Evolutionary conservation across 495 filamentous ascomycete genomes (phyloP).

Genomic region (Penicillium parvum): DNA sequence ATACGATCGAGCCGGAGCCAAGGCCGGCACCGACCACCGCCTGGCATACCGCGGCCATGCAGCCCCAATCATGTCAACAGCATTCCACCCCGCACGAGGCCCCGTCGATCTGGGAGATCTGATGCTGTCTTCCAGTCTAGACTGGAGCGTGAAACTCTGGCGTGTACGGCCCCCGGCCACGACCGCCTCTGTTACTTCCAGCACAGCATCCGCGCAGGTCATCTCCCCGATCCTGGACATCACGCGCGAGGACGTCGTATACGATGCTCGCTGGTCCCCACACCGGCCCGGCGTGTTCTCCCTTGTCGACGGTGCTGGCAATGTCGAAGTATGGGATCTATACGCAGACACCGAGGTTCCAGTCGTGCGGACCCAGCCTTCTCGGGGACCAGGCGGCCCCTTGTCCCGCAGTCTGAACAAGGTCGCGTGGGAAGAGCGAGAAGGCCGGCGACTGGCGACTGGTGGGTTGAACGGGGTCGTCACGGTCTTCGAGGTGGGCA

Average conservation of each 20-base stretch:
- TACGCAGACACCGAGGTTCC: constrained; percentile 90
- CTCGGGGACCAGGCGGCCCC: constrained; percentile 45
- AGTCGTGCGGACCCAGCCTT: constrained; percentile 68
- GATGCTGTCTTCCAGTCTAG: constrained; percentile 76
- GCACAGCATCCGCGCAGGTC: constrained; percentile 33
- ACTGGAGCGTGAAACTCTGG: constrained; percentile 98
- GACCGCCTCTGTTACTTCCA: constrained; percentile 40
- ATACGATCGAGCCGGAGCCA: constrained; percentile 93
- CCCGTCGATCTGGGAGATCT: constrained; percentile 94
- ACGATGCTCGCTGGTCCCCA: constrained; percentile 92
- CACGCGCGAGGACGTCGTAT: constrained; percentile 89
- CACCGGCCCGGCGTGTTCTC: constrained; percentile 89
- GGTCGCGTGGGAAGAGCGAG: constrained; percentile 84
- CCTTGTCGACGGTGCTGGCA: constrained; percentile 88
- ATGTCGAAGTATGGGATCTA: constrained; percentile 92
- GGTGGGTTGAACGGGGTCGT: constrained; percentile 87
- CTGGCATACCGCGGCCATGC: constrained; percentile 83
- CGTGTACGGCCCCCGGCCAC: constrained; percentile 70
- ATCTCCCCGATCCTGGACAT: constrained; percentile 80
- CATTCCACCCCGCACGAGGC: constrained; percentile 89
- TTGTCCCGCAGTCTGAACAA: constrained; percentile 84
- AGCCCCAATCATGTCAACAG: constrained; percentile 91
- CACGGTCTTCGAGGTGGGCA: constrained; percentile 90
- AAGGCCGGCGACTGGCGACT: constrained; percentile 80
- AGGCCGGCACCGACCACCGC: constrained; percentile 85